These are phyloP conservation scores for Sporisorium iseilematis-ciliati DNA, from an alignment of 1,284 basidiomycete species.

Conservation along the genomic window DNA sequence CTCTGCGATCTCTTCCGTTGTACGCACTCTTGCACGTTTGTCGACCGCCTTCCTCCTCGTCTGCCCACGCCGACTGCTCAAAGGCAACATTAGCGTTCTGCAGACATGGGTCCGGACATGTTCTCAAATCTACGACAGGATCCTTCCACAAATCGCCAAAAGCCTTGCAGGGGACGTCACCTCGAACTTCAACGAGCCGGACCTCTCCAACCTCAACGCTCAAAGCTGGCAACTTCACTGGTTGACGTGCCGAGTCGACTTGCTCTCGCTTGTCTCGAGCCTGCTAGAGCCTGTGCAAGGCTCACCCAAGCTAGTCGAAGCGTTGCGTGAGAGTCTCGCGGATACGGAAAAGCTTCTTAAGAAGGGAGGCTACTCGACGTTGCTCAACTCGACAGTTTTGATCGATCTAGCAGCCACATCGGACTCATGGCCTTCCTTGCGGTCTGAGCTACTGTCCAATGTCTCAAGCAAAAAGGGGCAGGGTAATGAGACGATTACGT, in stretches of 20 bases:
- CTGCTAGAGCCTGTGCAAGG: constrained; percentile 21
- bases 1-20: neutral
- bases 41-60: constrained; percentile 21
- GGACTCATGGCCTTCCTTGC: constrained; percentile 30
- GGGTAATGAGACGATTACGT: constrained; percentile 16
- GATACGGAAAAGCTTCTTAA: constrained; percentile 23
- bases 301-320: constrained; percentile 10
- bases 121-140: constrained; percentile 27
- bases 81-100: constrained; percentile 8
- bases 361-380: constrained; percentile 19
- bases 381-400: constrained; percentile 36
- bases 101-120: constrained; percentile 18
- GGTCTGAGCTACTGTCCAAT: constrained; percentile 16
- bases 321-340: constrained; percentile 10
- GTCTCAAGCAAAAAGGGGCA: constrained; percentile 13
- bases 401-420: constrained; percentile 40
- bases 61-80: constrained; percentile 26
- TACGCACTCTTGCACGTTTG: constrained; percentile 33
- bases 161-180: neutral
- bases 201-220: constrained; percentile 8
- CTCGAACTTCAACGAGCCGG: neutral
- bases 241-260: constrained; percentile 38
- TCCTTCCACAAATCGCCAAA: constrained; percentile 15
- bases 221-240: constrained; percentile 37
- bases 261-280: constrained; percentile 24